These are phyloP conservation scores for Lactarius vividus DNA, from an alignment of 768 basidiomycete species.

Conservation along the genomic window DNA sequence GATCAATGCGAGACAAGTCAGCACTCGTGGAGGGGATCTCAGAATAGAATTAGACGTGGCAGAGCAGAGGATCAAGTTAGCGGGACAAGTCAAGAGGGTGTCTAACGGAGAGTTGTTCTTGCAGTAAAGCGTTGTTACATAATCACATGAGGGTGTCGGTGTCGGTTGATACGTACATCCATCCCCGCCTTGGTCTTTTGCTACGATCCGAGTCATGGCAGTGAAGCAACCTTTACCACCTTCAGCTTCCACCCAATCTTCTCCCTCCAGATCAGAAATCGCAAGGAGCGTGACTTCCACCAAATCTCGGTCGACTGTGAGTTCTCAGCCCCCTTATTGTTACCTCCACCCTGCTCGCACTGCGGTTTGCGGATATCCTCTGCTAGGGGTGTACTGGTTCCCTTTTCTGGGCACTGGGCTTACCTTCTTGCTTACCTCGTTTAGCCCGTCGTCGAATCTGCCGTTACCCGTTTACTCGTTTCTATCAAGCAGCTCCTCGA, in stretches of 20 bases:
- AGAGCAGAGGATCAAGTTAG: slow-evolving; percentile 6
- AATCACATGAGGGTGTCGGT: slow-evolving; percentile 1
- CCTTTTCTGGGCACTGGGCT: not conserved
- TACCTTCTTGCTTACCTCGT: not conserved
- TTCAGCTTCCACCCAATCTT: not conserved
- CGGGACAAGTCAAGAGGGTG: slow-evolving; percentile 4
- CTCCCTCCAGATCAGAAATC: not conserved
- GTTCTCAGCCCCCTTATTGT: not conserved
- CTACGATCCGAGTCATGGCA: slow-evolving; percentile 9
- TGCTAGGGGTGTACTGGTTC: not conserved
- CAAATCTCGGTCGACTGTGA: slow-evolving; percentile 16
- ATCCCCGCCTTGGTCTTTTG: not conserved
- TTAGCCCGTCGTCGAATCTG: slow-evolving; percentile 82
- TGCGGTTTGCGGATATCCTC: not conserved
- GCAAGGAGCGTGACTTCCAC: slow-evolving; percentile 12
- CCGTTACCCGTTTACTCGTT: slow-evolving; percentile 89
- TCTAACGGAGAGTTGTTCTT: slow-evolving; percentile 14
- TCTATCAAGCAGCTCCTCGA: slow-evolving; percentile 95
- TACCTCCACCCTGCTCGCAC: not conserved
- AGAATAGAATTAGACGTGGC: slow-evolving; percentile 4
- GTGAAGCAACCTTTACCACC: slow-evolving; percentile 21
- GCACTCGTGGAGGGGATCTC: slow-evolving; percentile 21
- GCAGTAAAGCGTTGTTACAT: not conserved
- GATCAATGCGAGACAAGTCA: slow-evolving; percentile 21
- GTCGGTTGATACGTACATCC: not conserved